Base-by-base conservation (phyloP, 2,329 filamentous ascomycete species). In the Trichoderma arundinaceum region DNA sequence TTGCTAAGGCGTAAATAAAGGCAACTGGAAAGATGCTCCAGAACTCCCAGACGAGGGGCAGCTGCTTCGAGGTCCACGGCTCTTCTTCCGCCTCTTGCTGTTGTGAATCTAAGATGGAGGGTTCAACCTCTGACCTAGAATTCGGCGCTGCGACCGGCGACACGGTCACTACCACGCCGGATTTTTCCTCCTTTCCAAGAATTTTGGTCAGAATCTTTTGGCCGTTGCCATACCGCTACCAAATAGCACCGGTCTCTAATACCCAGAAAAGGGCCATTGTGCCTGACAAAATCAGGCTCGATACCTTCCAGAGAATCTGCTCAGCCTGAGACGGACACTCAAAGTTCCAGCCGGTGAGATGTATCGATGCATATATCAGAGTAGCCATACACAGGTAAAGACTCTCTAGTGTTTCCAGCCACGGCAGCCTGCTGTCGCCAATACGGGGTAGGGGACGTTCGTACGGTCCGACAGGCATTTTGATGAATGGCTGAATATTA, bases 201-300 rank as follows among this genome's bases (percentile, higher is more conserved):
- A 35, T n/a, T 13, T 4, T 38, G 8, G 13, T 33, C 32, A 28
- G 46, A 5, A 48, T 33, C 8, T 15, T 48, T 13, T n/a, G n/a
- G 10, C 33, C 41, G 32, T 41, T 48, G 13, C 56, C 41, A 12
- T 35, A 35, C 10, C 39, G 56, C 43, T 59, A 41, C 12, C 28
- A 48, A 8, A 59, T 48, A 0, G 17, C 43, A 8, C 43, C 43
- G 6, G 56, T 22, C 17, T 48, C 43, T 10, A 59, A 43, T 5
- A 59, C 56, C n/a, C 56, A 48, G 41, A 59, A 59, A 2, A 59
- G n/a, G 32, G 43, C 56, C 19, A n/a, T 48, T n/a, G 56, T 59
- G 43, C 56, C 43, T 1, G 35, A n/a, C 7, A 59, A 7, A 32
- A 59, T 48, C 12, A 59, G 4, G 7, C 56, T 59, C 17, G 56